These are phyloP conservation scores for Penicillium pancosmium DNA, from an alignment of 495 filamentous ascomycete species.

Conservation along the genomic window DNA sequence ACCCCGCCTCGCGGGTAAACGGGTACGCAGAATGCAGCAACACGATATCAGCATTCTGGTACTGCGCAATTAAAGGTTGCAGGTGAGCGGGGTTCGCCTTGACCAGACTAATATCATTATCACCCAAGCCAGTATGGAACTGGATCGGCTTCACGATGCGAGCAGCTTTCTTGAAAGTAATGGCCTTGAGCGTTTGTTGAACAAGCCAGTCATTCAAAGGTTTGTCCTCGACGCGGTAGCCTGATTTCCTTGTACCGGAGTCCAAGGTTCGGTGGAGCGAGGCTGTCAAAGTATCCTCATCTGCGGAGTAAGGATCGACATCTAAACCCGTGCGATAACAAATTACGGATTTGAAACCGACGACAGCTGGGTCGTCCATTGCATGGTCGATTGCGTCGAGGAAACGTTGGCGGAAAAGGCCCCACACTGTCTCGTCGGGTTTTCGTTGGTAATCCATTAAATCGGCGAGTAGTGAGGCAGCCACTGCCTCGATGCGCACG, in stretches of 20 bases:
- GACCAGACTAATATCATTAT: conserved; percentile 75
- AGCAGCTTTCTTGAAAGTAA: conserved; percentile 22
- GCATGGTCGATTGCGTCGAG: conserved; percentile 50
- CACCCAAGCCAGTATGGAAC: conserved; percentile 85
- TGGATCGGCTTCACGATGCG: conserved; percentile 71
- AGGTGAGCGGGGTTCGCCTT: conserved; percentile 76
- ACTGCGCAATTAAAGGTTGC: conserved; percentile 71
- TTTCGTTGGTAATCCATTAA: conserved; percentile 32
- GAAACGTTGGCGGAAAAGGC: conserved; percentile 49
- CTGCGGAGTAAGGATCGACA: conserved; percentile 32
- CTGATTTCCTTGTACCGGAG: conserved; percentile 23
- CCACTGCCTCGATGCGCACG: conserved; percentile 81
- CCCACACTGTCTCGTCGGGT: conserved; percentile 32
- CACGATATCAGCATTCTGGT: conserved; percentile 71
- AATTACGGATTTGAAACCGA: conserved; percentile 82
- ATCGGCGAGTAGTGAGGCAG: conserved; percentile 61
- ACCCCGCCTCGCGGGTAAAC: conserved; percentile 80
- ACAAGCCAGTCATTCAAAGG: conserved; percentile 69
- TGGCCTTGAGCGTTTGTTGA: conserved; percentile 45
- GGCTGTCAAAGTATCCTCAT: conserved; percentile 33
- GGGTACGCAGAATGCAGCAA: conserved; percentile 85
- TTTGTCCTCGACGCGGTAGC: conserved; percentile 63
- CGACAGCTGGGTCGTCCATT: conserved; percentile 67
- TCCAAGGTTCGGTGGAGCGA: conserved; percentile 37
- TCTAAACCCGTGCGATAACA: conserved; percentile 82